Base-by-base conservation (phyloP, 176 grass and related monocot genomes). In the Oryza glaberrima region DNA sequence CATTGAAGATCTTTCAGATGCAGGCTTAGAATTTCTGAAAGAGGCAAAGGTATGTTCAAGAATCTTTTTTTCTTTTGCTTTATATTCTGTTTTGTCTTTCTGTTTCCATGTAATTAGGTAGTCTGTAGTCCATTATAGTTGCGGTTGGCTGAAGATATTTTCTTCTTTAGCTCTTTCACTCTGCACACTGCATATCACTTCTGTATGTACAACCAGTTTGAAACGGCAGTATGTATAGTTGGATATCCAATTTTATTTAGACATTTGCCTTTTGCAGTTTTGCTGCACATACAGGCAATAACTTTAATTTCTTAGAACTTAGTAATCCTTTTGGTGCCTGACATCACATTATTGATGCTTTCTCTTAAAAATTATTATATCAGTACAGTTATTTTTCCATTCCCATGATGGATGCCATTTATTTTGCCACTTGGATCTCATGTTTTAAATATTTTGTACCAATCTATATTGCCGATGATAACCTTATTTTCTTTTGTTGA, bases 41-140 rank as follows among this genome's bases (percentile, higher is more conserved):
- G 96, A 95, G 86, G 81, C 85, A 70, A 72, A 94, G 89, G 96
- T 98, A 72, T 77, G 10, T 44, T 69, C 34, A 84, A 44, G 43
- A 44, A 44, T 44, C 9, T 0, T 44, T 10, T 10, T 44, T 44
- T 44, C 2, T 44, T 44, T 44, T 44, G 43, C 43, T 44, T 44
- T 40, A 9, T 72, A 75, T 38, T 72, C 34, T 58, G 4, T 64
- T 64, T 46, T 58, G 13, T 76, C 11, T 10, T 72, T 81, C n/a
- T 81, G 4, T 70, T 76, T 67, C 30, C 77, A 51, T 76, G 38
- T 28, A 68, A 73, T 72, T 48, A 7, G 0, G 35, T 63, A 78
- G 75, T 51, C 28, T 11, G 17, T 63, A 78, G 75, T 67, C 71
- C 5, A 11, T 71, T 20, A 71, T 20, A 71, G 19, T 4, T 41